phyloP scores from a whole-genome alignment of 352 stramenopile genomes.

The Phytophthora uliginosa region DNA sequence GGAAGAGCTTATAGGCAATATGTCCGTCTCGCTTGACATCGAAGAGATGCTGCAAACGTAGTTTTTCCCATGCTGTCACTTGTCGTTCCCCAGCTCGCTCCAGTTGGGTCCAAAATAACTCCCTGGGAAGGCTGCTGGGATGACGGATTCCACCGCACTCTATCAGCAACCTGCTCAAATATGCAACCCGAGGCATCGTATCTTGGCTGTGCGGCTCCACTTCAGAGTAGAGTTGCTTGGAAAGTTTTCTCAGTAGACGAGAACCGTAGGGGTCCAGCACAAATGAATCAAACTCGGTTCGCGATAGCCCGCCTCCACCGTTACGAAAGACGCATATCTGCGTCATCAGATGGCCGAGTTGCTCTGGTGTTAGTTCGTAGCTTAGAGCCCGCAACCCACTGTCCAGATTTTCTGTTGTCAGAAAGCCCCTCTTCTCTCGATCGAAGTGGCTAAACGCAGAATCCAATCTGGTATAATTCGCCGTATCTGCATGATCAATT shows the following conservation, averaged over 20 bases:
- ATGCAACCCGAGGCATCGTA: conserved; percentile 51
- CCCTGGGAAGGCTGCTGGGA: conserved; percentile 38
- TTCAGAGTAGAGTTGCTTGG: conserved; percentile 42
- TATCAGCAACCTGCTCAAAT: conserved; percentile 61
- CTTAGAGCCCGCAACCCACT: conserved; percentile 56
- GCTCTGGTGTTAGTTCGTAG: conserved; percentile 44
- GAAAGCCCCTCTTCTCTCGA: conserved; percentile 56
- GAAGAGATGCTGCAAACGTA: conserved; percentile 72
- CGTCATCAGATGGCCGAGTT: conserved; percentile 50
- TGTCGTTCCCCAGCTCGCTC: conserved; percentile 39
- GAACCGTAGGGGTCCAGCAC: conserved; percentile 63
- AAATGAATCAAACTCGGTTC: conserved; percentile 87
- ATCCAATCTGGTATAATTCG: conserved; percentile 51
- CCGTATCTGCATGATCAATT: conserved; percentile 36
- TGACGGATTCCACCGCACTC: conserved; percentile 35
- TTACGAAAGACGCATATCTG: conserved; percentile 60
- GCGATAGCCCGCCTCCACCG: conserved; percentile 48
- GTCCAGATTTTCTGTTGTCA: conserved; percentile 46
- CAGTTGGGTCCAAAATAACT: conserved; percentile 44
- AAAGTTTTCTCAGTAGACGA: conserved; percentile 47
- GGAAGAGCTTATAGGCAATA: conserved; percentile 79
- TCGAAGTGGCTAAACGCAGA: conserved; percentile 78
- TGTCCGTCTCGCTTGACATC: conserved; percentile 66
- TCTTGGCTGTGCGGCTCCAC: conserved; percentile 15
- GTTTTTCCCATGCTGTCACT: conserved; percentile 43